Evolutionary conservation across 179 eudicot genomes (phyloP), one percentile per base, ranked within the genome.

Genomic region (Vitellaria paradoxa): DNA sequence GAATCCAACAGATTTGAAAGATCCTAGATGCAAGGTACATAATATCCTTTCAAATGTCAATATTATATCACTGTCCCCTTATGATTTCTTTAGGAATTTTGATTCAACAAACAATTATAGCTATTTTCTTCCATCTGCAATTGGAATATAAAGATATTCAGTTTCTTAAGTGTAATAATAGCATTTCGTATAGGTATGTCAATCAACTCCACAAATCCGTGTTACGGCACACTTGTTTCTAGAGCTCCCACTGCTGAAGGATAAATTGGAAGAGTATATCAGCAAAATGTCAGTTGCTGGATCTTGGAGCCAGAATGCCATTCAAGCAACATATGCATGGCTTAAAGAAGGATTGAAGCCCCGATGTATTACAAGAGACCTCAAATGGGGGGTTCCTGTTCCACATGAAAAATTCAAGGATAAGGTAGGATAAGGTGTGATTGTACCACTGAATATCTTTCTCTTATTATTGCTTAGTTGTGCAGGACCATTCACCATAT

Each of bases 341-440:
- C 86, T 93, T 30, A 92, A 84, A 87, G 97, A 92, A 81, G 98
- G 97, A 80, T 77, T 93, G 80, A 86, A 81, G 67, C 86, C 80
- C 55, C 87, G 96, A 15, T 92, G 97, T 73, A 93, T 93, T 69
- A 93, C 98, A 18, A 89, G 98, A 80, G 98, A 93, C 83, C 85
- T 93, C 72, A 93, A 93, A 76, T 93, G 98, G 98, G 98, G 97
- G 20, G 98, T 93, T 52, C 92, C 93, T 69, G 98, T 93, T 47
- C 98, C 98, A 61, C 97, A 83, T 79, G 96, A 94, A 79, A 86
- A 79, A 64, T 94, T 75, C 60, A 85, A 83, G 81, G 98, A 90
- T 78, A 94, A 94, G 96, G 98, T 93, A 61, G 52, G 84, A 46
- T 76, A 14, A 57, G 64, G 55, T 47, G 55, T 65, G 49, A 14